phyloP scores from a whole-genome alignment of 2,329 filamentous ascomycete genomes.

The Zasmidium citrigriseum region DNA sequence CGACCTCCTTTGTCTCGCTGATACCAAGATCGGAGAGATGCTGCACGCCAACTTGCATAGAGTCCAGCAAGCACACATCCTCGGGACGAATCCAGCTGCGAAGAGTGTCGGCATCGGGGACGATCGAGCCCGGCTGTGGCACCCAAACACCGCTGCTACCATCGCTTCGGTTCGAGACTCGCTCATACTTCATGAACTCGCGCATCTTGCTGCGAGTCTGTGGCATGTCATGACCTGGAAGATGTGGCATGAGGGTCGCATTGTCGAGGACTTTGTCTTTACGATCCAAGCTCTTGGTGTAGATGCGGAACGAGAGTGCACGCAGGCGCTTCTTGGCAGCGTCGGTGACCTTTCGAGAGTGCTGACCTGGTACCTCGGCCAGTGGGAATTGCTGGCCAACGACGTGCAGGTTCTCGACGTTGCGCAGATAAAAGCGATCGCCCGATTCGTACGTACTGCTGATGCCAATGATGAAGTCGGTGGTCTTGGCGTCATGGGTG shows the following conservation, averaged over 20 bases:
- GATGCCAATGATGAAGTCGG: slow-evolving; percentile 84
- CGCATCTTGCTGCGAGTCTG: slow-evolving; percentile 97
- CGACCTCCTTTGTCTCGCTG: slow-evolving; percentile 62
- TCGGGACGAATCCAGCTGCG: slow-evolving; percentile 91
- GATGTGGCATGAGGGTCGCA: slow-evolving; percentile 63
- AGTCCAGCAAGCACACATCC: slow-evolving; percentile 89
- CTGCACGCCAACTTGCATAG: slow-evolving; percentile 93
- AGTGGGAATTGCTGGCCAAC: slow-evolving; percentile 93
- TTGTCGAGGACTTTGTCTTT: slow-evolving; percentile 80
- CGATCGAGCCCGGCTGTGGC: slow-evolving; percentile 68
- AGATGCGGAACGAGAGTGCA: slow-evolving; percentile 90
- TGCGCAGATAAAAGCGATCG: slow-evolving; percentile 78
- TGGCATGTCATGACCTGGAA: slow-evolving; percentile 89
- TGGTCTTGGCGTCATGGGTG: slow-evolving; percentile 73
- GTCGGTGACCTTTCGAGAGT: slow-evolving; percentile 92
- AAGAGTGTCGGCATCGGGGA: slow-evolving; percentile 79
- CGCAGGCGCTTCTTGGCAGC: slow-evolving; percentile 96
- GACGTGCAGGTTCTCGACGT: slow-evolving; percentile 85
- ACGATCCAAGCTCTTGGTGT: slow-evolving; percentile 71
- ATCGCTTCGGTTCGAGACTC: slow-evolving; percentile 71
- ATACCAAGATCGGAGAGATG: slow-evolving; percentile 90
- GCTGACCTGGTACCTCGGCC: slow-evolving; percentile 87
- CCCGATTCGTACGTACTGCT: slow-evolving; percentile 79
- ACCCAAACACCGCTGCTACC: slow-evolving; percentile 71
- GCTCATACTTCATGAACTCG: slow-evolving; percentile 90